Conservation (phyloP, 495 filamentous ascomycete species). For the Hamigera avellanea region DNA sequence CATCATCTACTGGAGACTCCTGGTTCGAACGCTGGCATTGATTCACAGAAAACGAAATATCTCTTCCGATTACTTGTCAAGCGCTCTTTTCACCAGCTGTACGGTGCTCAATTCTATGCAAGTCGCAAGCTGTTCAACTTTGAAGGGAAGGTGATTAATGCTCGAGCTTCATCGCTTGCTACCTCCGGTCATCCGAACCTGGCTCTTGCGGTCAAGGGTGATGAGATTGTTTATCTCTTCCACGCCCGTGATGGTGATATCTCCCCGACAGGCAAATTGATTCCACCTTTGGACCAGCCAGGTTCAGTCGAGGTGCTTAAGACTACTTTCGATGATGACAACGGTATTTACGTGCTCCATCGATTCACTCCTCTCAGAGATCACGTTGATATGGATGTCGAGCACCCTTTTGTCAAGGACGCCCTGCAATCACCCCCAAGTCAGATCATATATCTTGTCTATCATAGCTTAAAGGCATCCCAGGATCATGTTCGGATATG, state of each 20-base stretch:
- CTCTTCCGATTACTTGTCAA: conserved; percentile 18
- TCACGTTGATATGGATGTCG: conserved; percentile 8
- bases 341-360: conserved; percentile 20
- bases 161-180: conserved; percentile 17
- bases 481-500: conserved; percentile 13
- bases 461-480: conserved; percentile 9
- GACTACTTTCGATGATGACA: conserved; percentile 14
- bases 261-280: conserved; percentile 3
- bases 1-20: conserved; percentile 25
- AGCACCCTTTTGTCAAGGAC: conserved; percentile 27
- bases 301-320: conserved; percentile 21
- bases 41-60: conserved; percentile 8
- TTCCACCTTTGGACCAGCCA: conserved; percentile 12
- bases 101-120: conserved; percentile 19
- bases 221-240: conserved; percentile 19
- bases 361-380: conserved; percentile 19
- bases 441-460: conserved; percentile 18
- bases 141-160: conserved; percentile 12
- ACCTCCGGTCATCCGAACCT: conserved; percentile 2
- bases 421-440: conserved; percentile 13
- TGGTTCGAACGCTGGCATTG: conserved; percentile 9
- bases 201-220: conserved; percentile 15
- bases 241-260: conserved; percentile 9
- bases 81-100: conserved; percentile 16
- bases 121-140: conserved; percentile 15